Evolutionary conservation across 345 rosid genomes (phyloP).

Genomic region (Rhizophora apiculata): DNA sequence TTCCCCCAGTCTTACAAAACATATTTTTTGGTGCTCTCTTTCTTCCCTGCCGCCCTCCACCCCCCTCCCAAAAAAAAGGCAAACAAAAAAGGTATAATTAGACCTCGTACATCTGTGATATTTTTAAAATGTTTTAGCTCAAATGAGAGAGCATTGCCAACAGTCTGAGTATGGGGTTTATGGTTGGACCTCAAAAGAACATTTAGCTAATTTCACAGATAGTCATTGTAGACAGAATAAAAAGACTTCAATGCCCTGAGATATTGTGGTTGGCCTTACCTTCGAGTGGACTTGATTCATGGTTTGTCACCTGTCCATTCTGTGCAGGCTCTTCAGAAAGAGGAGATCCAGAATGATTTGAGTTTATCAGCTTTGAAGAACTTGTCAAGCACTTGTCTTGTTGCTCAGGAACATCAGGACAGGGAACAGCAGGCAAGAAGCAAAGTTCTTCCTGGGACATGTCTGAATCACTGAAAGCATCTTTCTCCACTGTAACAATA

Average conservation of each 20-base stretch:
- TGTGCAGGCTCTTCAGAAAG: constrained; percentile 72
- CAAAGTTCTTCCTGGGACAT: constrained; percentile 88
- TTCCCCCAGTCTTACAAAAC: background rate
- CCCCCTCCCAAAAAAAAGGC: too few species aligned
- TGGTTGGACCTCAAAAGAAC: too few species aligned
- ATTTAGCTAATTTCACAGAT: background rate
- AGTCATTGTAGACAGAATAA: constrained; percentile 1
- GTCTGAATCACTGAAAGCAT: constrained; percentile 91
- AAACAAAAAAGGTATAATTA: too few species aligned
- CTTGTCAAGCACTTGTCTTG: constrained; percentile 59
- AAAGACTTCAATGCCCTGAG: constrained; percentile 1
- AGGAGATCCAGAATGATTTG: constrained; percentile 74
- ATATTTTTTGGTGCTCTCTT: background rate
- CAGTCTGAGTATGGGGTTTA: too few species aligned
- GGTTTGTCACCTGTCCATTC: constrained; percentile 60
- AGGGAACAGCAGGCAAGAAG: constrained; percentile 88
- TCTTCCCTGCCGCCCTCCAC: background rate
- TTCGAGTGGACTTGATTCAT: constrained; percentile 69
- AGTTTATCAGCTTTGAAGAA: constrained; percentile 60
- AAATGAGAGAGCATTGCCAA: too few species aligned
- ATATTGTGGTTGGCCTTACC: constrained; percentile 40
- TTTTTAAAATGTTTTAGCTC: too few species aligned
- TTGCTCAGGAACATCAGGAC: constrained; percentile 70
- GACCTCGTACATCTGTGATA: too few species aligned
- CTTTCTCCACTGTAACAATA: constrained; percentile 78